A percentile compares a stretch with the other conserved stretches of the same genome.
phyloP scores from a whole-genome alignment of 2,329 filamentous ascomycete species.

The Diplodia sapinea region DNA sequence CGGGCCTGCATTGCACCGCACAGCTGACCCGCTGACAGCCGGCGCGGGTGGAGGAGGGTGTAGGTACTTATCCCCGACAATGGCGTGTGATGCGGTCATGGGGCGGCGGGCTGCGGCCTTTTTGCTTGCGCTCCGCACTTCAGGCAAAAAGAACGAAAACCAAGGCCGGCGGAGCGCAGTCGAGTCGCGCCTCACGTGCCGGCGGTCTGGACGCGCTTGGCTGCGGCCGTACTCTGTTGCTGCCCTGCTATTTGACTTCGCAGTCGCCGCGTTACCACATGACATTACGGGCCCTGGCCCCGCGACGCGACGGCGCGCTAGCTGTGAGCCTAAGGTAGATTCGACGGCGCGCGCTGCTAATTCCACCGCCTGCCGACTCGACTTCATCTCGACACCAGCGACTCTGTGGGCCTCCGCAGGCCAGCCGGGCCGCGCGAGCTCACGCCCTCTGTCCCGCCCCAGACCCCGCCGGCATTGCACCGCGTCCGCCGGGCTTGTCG shows the following conservation, averaged over 20 bases:
- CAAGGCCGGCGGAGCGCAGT: conserved; percentile 6
- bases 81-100: conserved; percentile 22
- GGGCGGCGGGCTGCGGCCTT: conserved; percentile 12
- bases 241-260: not conserved
- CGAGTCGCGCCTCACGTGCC: conserved; percentile 6
- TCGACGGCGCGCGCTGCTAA: conserved; percentile 9
- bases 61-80: conserved; percentile 7
- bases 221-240: not conserved
- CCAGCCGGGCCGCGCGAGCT: not conserved
- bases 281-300: not conserved
- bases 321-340: not conserved
- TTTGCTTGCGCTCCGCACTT: conserved; percentile 18
- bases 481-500: not conserved
- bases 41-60: not conserved
- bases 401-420: not conserved
- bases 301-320: not conserved
- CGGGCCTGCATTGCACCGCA: not conserved
- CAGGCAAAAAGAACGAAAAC: conserved; percentile 21
- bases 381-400: not conserved
- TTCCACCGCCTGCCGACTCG: conserved; percentile 6
- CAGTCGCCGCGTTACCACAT: conserved; percentile 17
- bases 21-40: conserved; percentile 9
- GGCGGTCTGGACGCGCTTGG: not conserved
- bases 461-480: not conserved
- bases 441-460: not conserved